These are phyloP conservation scores for Astragalus glycyphyllos DNA, from an alignment of 306 rosid species.

Conservation along the genomic window DNA sequence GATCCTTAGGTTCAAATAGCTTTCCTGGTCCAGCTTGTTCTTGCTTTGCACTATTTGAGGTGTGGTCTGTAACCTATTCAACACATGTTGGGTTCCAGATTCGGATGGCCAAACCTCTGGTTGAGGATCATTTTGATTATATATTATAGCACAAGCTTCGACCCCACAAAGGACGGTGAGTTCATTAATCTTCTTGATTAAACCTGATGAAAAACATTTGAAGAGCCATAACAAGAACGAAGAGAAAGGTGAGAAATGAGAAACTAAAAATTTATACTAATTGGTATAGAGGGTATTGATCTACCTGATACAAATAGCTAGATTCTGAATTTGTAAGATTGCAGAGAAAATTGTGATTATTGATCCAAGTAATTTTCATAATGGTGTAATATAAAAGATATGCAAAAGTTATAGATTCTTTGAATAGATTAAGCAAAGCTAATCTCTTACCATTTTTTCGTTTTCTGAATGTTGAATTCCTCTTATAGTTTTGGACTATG, in stretches of 20 bases:
- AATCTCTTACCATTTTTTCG: neutral
- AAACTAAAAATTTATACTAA: constrained; percentile 40
- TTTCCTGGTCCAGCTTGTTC: constrained; percentile 39
- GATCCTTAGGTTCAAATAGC: constrained; percentile 24
- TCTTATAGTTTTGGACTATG: neutral
- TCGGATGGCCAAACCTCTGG: constrained; percentile 48
- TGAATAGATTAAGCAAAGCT: neutral
- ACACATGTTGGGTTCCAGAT: neutral
- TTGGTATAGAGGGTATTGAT: neutral
- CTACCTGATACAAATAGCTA: neutral
- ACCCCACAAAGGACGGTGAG: constrained; percentile 33
- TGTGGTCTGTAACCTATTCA: neutral
- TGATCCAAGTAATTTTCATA: no score
- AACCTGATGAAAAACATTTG: constrained; percentile 52
- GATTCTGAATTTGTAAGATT: no score
- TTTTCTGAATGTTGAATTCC: neutral
- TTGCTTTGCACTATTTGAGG: constrained; percentile 3
- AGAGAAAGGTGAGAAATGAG: constrained; percentile 15
- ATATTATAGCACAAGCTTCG: constrained; percentile 46
- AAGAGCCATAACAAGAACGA: constrained; percentile 31
- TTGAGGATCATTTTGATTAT: constrained; percentile 5
- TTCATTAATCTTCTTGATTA: neutral
- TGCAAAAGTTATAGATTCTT: neutral
- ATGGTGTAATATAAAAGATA: no score
- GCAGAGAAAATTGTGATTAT: no score